Evolutionary conservation across 2,329 filamentous ascomycete species (phyloP).

Genomic region (Talaromyces sp.): DNA sequence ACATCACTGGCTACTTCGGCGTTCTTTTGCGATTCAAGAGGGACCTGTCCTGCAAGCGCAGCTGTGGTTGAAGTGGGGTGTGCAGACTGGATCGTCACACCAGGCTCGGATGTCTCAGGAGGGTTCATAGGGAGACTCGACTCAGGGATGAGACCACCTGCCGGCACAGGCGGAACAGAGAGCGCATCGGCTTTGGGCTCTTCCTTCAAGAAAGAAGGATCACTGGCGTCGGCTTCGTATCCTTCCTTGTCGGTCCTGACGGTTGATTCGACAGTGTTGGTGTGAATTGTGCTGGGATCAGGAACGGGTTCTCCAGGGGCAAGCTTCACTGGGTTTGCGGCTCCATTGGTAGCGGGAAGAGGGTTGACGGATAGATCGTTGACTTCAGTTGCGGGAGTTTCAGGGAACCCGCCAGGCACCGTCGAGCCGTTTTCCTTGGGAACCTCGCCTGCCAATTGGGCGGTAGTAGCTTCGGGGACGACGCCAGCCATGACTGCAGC

Average conservation of each 20-base stretch:
- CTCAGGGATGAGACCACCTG: constrained; percentile 70
- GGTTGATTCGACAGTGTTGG: constrained; percentile 68
- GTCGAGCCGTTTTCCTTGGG: constrained; percentile 42
- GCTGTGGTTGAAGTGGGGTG: constrained; percentile 50
- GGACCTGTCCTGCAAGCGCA: constrained; percentile 45
- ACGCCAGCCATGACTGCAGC: constrained; percentile 57
- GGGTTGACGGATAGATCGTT: constrained; percentile 53
- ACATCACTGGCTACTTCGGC: constrained; percentile 32
- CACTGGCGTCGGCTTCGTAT: constrained; percentile 71
- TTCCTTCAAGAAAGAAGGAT: constrained; percentile 46
- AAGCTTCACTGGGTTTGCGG: constrained; percentile 76
- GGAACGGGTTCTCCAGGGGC: constrained; percentile 80
- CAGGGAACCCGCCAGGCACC: constrained; percentile 68
- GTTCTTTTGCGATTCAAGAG: constrained; percentile 40
- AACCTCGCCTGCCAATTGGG: constrained; percentile 47
- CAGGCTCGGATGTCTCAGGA: constrained; percentile 26
- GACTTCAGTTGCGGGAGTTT: constrained; percentile 61
- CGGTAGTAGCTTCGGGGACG: constrained; percentile 69
- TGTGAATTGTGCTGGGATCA: constrained; percentile 60
- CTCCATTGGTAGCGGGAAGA: constrained; percentile 57
- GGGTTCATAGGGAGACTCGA: constrained; percentile 71
- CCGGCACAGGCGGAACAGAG: constrained; percentile 57
- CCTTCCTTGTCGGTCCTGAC: constrained; percentile 73
- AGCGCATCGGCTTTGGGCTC: constrained; percentile 44
- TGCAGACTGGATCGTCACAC: constrained; percentile 51